Conservation (phyloP, 1,284 basidiomycete species). For the Sporisorium exsertum region DNA sequence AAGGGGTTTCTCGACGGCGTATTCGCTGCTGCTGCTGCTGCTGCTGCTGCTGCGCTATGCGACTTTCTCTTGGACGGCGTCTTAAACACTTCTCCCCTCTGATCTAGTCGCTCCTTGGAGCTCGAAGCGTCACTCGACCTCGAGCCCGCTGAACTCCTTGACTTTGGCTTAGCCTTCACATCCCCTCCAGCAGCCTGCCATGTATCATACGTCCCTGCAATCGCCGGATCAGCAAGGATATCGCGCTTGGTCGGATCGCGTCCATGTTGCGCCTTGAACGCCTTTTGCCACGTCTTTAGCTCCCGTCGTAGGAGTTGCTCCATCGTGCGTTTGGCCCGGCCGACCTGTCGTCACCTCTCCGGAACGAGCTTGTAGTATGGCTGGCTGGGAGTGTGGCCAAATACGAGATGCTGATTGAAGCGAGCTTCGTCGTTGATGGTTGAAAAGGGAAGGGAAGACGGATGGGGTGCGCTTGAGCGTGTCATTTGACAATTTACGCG, state of each 20-base stretch:
- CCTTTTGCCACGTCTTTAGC: conserved; percentile 52
- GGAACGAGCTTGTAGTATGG: no score
- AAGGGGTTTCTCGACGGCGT: conserved; percentile 26
- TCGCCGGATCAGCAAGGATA: conserved; percentile 51
- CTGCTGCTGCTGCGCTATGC: neutral
- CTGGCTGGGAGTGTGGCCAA: neutral
- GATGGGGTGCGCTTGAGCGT: neutral
- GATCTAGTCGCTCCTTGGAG: conserved; percentile 22
- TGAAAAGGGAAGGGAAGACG: neutral
- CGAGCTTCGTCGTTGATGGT: neutral
- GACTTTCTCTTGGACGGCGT: conserved; percentile 32
- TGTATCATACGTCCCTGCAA: conserved; percentile 57
- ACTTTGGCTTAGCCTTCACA: conserved; percentile 10
- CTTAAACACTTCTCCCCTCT: conserved; percentile 18
- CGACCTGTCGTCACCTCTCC: no score
- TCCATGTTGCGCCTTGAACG: conserved; percentile 49
- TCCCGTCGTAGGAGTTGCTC: conserved; percentile 48
- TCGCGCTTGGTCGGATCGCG: conserved; percentile 60
- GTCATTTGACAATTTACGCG: neutral
- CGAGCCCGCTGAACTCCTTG: neutral
- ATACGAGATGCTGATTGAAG: neutral
- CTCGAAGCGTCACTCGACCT: conserved; percentile 5
- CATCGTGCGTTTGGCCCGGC: conserved; percentile 21
- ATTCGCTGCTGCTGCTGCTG: neutral
- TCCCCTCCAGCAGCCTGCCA: conserved; percentile 56